A percentile compares a stretch with the other conserved stretches of the same genome.
Conservation (phyloP, 805 yeast species). For the Pichia phayaonensis region DNA sequence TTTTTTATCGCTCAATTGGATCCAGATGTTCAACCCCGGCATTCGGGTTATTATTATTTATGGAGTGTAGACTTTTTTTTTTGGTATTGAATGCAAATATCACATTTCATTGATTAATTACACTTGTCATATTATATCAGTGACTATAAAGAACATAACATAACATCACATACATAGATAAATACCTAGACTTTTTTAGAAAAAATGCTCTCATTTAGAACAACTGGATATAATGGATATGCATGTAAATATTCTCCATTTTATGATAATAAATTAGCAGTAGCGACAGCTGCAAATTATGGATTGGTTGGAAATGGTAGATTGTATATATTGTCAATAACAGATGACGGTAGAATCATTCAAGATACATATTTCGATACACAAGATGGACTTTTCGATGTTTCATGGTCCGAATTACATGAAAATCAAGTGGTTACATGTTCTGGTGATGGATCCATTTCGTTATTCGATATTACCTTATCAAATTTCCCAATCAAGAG, state of each 20-base stretch:
- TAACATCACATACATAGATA: not conserved
- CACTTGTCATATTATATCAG: too few relatives aligned
- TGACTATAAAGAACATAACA: too few relatives aligned
- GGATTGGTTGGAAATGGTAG: slow-evolving; percentile 94
- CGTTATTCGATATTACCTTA: slow-evolving; percentile 68
- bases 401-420: slow-evolving; percentile 85
- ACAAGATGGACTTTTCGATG: slow-evolving; percentile 85
- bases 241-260: slow-evolving; percentile 87
- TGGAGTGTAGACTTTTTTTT: too few relatives aligned
- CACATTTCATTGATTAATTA: too few relatives aligned
- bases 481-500: slow-evolving; percentile 64
- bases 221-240: slow-evolving; percentile 80
- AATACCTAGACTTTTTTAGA: not conserved
- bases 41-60: not conserved
- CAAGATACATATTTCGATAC: slow-evolving; percentile 66
- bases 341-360: slow-evolving; percentile 52
- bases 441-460: slow-evolving; percentile 85
- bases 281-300: slow-evolving; percentile 85
- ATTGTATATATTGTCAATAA: slow-evolving; percentile 61
- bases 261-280: slow-evolving; percentile 82
- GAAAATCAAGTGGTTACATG: slow-evolving; percentile 81
- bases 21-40: not conserved
- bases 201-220: slow-evolving; percentile 60
- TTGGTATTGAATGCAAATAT: too few relatives aligned
- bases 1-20: not conserved